These are phyloP conservation scores for Lactifluus rugatus DNA, from an alignment of 768 basidiomycete genomes.

Conservation along the genomic window DNA sequence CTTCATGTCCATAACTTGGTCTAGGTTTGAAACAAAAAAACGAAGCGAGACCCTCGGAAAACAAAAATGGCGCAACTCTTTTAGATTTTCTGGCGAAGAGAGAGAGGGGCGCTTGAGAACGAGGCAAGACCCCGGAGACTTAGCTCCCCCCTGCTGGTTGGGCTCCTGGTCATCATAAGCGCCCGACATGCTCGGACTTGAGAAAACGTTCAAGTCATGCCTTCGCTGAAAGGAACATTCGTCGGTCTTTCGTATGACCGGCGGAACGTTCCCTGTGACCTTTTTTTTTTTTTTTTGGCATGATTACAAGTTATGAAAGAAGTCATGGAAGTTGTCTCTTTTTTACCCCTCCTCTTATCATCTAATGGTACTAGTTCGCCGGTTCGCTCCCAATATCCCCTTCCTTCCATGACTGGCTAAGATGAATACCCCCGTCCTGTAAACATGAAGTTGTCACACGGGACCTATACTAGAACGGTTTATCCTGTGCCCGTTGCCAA, in stretches of 20 bases:
- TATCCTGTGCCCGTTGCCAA: not conserved
- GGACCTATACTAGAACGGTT: not conserved
- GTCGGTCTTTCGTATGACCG: conserved; percentile 4
- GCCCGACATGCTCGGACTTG: conserved; percentile 11
- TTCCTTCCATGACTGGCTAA: not conserved
- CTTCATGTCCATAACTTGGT: too few species aligned
- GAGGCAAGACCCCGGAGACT: conserved; percentile 7
- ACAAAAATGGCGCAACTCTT: too few species aligned
- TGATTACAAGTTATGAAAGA: not conserved
- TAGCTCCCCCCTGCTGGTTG: too few species aligned
- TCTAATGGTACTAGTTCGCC: not conserved
- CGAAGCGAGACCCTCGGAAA: too few species aligned
- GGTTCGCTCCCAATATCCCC: not conserved
- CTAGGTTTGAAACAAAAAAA: too few species aligned
- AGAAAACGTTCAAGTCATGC: not conserved
- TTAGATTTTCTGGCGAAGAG: too few species aligned
- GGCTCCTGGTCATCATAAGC: not conserved
- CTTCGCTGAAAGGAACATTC: conserved; percentile 12
- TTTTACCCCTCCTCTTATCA: not conserved
- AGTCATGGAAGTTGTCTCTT: conserved; percentile 1
- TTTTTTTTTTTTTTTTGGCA: too few species aligned
- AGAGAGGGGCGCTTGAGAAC: too few species aligned
- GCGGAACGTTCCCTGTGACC: conserved; percentile 10
- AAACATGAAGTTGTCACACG: not conserved
- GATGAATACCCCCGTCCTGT: not conserved